phyloP scores from a whole-genome alignment of 2,329 filamentous ascomycete genomes.

The Chaetomium olivaceum region DNA sequence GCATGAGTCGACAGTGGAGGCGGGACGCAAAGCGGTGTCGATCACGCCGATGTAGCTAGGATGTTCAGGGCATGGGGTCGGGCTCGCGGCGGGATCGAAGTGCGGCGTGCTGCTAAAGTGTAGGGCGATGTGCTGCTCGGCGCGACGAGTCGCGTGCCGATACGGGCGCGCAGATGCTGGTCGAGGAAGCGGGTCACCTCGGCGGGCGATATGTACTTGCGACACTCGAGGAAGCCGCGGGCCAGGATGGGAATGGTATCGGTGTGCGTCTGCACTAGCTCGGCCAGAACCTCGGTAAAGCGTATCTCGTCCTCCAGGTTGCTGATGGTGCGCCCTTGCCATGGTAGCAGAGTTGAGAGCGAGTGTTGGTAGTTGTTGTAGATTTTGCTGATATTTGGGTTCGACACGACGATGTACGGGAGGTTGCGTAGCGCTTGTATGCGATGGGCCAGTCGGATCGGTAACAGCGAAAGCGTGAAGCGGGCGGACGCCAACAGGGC shows the following conservation, averaged over 20 bases:
- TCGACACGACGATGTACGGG: slow-evolving; percentile 97
- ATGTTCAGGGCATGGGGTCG: slow-evolving; percentile 53
- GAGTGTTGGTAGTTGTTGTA: slow-evolving; percentile 97
- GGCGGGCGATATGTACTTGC: slow-evolving; percentile 78
- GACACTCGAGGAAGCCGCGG: slow-evolving; percentile 87
- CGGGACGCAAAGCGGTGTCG: slow-evolving; percentile 82
- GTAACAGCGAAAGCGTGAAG: slow-evolving; percentile 90
- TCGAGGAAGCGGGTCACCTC: slow-evolving; percentile 93
- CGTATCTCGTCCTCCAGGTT: slow-evolving; percentile 83
- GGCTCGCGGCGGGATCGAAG: slow-evolving; percentile 55
- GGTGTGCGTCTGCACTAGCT: slow-evolving; percentile 90
- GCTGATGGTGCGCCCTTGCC: slow-evolving; percentile 67
- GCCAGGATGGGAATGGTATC: slow-evolving; percentile 94
- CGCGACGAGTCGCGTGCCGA: slow-evolving; percentile 89
- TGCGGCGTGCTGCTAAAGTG: slow-evolving; percentile 74
- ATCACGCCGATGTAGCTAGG: slow-evolving; percentile 89
- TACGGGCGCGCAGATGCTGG: slow-evolving; percentile 87
- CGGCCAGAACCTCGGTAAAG: slow-evolving; percentile 90
- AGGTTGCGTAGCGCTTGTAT: slow-evolving; percentile 92
- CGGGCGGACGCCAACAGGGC: slow-evolving; percentile 88
- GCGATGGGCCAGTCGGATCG: slow-evolving; percentile 87
- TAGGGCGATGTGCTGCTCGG: slow-evolving; percentile 93
- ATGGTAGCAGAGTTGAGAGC: slow-evolving; percentile 84
- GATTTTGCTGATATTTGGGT: slow-evolving; percentile 89
- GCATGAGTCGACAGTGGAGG: slow-evolving; percentile 77